Evolutionary conservation across 176 grass and related monocot species (phyloP).

Genomic region (Ampelocalamus luodianensis): DNA sequence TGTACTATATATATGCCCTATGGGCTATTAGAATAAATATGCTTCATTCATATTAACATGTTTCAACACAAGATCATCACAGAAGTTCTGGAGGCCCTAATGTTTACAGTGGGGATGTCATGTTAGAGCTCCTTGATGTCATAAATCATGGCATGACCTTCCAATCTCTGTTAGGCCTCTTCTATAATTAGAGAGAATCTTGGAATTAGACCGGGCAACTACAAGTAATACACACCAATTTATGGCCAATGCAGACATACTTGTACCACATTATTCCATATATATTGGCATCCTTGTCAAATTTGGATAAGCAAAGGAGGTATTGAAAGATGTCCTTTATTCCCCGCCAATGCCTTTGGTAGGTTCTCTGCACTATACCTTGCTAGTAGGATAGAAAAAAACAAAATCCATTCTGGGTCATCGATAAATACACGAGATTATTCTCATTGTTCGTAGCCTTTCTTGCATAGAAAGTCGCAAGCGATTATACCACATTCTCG

Average conservation of each 20-base stretch:
- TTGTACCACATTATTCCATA: not conserved
- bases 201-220: conserved; percentile 19
- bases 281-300: not conserved
- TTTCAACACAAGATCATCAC: not conserved
- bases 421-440: too few species aligned
- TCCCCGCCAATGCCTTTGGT: too few species aligned
- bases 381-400: too few species aligned
- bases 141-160: not conserved
- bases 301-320: conserved; percentile 3
- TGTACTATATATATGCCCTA: too few species aligned
- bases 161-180: not conserved
- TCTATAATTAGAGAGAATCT: not conserved
- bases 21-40: too few species aligned
- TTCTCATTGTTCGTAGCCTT: too few species aligned
- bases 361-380: too few species aligned
- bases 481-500: too few species aligned
- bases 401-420: too few species aligned
- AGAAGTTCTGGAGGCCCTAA: not conserved
- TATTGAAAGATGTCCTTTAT: too few species aligned
- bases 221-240: not conserved
- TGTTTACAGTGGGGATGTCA: not conserved
- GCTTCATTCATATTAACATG: too few species aligned
- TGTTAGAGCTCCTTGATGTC: conserved; percentile 15
- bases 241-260: not conserved
- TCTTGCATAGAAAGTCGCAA: too few species aligned